Evolutionary conservation across 2,329 filamentous ascomycete genomes (phyloP), one percentile per base, ranked within the genome.

Genomic region (Colletotrichum viniferum): DNA sequence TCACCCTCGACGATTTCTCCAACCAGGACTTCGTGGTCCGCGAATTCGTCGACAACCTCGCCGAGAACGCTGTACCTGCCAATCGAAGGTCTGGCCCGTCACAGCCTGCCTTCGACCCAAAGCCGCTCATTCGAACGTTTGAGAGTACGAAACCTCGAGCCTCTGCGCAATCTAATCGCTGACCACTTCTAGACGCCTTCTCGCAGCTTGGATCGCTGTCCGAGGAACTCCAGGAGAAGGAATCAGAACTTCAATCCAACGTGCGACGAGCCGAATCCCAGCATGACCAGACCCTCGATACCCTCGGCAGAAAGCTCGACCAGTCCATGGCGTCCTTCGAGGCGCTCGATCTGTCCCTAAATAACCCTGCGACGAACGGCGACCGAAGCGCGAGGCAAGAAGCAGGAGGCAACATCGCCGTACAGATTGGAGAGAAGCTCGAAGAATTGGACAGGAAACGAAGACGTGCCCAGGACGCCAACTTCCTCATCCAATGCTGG

Each of bases 401-500:
- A 69, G 88, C 85, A 10, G 95, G 94, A 32, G 96, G 96, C 3
- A 98, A 96, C 82, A 92, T 97, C 77, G 97, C 97, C 1, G 95
- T 99, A 69, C 95, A 98, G 83, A 98, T 98, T 68, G 97, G 97
- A 79, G 96, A 98, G 86, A 93, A 94, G 81, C 88, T 99, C 13
- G 97, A 99, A 86, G 96, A 98, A 83, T 89, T 99, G 75, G 97
- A 99, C 84, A 92, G 95, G 81, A 98, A 99, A 86, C 90, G 96
- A 79, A 93, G 95, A 82, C 90, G 96, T 75, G 97, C 97, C 36
- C 90, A 97, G 83, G 97, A 99, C 86, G 96, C 97, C 76, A 96
- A 95, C 82, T 98, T 98, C 83, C 86, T 99, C 74, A 96, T 99
- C 78, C 94, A 98, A 82, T 99, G 97, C 86, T 99, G 97, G 96